phyloP scores from a whole-genome alignment of 768 basidiomycete genomes.

The Amanita exitialis region DNA sequence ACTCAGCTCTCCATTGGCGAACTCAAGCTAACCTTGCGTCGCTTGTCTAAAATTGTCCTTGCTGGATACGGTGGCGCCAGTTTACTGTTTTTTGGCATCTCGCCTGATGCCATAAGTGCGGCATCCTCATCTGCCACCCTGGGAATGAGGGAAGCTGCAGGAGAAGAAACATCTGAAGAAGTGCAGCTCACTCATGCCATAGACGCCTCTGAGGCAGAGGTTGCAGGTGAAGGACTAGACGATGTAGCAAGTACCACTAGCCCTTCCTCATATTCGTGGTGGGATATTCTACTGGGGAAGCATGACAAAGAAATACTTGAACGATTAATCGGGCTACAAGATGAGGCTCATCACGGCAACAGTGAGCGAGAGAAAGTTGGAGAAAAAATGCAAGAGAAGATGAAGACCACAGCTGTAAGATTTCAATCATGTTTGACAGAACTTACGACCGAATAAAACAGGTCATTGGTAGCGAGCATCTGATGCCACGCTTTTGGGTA shows the following conservation, averaged over 20 bases:
- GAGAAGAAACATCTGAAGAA: conserved; percentile 47
- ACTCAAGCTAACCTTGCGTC: conserved; percentile 60
- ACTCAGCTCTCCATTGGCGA: conserved; percentile 29
- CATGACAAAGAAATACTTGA: conserved; percentile 82
- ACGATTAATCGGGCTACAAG: conserved; percentile 33
- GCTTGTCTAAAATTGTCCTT: conserved; percentile 74
- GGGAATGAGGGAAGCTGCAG: conserved; percentile 1
- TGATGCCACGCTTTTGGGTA: conserved; percentile 83
- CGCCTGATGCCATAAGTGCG: conserved; percentile 25
- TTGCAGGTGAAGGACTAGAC: conserved; percentile 27
- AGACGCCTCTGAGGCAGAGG: conserved; percentile 63
- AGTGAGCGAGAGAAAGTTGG: conserved; percentile 14
- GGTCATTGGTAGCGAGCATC: conserved; percentile 52
- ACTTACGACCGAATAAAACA: conserved; percentile 6
- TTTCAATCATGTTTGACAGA: not conserved
- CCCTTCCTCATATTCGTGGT: conserved; percentile 54
- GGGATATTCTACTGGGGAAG: conserved; percentile 70
- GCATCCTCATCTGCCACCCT: conserved; percentile 18
- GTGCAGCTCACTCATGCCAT: conserved; percentile 55
- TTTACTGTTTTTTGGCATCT: conserved; percentile 71
- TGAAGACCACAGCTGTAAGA: conserved; percentile 43
- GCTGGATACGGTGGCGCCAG: conserved; percentile 81
- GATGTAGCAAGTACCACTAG: not conserved
- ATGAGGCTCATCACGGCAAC: conserved; percentile 8
- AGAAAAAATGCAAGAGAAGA: conserved; percentile 26